A percentile compares a stretch with the other conserved stretches of the same genome.
phyloP scores from a whole-genome alignment of 2,329 filamentous ascomycete species.

The Xylariaceae sp. region DNA sequence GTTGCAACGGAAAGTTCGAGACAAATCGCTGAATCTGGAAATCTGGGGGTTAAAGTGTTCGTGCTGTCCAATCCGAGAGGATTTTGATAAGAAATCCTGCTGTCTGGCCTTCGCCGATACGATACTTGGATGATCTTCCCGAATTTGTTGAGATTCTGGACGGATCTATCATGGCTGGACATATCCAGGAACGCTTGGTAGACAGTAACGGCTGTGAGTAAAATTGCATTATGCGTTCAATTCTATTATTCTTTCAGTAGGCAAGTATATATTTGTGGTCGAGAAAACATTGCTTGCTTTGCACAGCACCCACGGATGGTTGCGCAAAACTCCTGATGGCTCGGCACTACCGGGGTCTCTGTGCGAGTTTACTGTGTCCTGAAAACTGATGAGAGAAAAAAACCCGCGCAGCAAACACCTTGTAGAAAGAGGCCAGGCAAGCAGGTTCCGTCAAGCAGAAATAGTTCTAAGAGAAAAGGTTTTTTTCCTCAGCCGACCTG shows the following conservation, averaged over 20 bases:
- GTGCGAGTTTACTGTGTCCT: slow-evolving; percentile 7
- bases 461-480: slow-evolving; percentile 1
- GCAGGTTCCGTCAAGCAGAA: slow-evolving; percentile 1
- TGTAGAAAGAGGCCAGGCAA: slow-evolving; percentile 5
- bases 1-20: not conserved
- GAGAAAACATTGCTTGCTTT: not conserved
- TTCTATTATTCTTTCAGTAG: not conserved
- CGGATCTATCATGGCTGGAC: not conserved
- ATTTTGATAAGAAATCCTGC: not conserved
- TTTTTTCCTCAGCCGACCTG: slow-evolving; percentile 8
- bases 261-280: slow-evolving; percentile 4
- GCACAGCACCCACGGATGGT: slow-evolving; percentile 15
- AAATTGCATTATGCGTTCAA: not conserved
- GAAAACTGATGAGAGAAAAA: slow-evolving; percentile 7
- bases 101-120: not conserved
- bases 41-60: not conserved
- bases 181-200: too few species aligned
- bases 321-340: slow-evolving; percentile 14
- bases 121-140: not conserved
- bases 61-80: not conserved
- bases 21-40: not conserved
- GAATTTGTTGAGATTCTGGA: not conserved
- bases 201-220: too few species aligned
- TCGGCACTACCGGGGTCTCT: slow-evolving; percentile 10
- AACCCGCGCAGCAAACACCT: not conserved